Evolutionary conservation across 306 rosid species (phyloP).

Genomic region (Acacia confusa): DNA sequence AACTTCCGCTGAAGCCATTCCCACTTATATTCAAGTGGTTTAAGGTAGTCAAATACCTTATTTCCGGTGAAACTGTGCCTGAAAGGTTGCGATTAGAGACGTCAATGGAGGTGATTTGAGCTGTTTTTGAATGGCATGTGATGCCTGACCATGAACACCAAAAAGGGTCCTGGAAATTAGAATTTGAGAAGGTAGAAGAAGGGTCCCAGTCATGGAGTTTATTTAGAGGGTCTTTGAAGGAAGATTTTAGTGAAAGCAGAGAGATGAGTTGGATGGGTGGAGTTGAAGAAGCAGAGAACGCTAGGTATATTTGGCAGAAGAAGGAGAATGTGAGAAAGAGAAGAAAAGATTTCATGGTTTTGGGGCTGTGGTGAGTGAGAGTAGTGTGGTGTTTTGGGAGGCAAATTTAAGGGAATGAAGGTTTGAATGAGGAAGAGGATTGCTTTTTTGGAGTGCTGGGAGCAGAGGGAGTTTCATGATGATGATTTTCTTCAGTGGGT

Average conservation of each 20-base stretch:
- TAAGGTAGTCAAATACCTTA: conserved; percentile 53
- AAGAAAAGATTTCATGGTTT: conserved; percentile 67
- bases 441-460: conserved; percentile 90
- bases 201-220: conserved; percentile 79
- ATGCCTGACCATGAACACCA: conserved; percentile 95
- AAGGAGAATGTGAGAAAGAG: conserved; percentile 47
- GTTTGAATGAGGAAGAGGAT: conserved; percentile 63
- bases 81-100: conserved; percentile 84
- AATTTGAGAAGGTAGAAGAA: conserved; percentile 38
- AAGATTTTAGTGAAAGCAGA: conserved; percentile 66
- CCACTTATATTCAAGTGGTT: conserved; percentile 74
- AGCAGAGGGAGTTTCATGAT: conserved; percentile 87
- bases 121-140: conserved; percentile 63
- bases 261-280: conserved; percentile 60
- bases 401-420: conserved; percentile 71
- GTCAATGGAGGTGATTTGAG: conserved; percentile 59
- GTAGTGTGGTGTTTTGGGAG: conserved; percentile 40
- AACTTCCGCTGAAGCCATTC: conserved; percentile 58
- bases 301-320: conserved; percentile 36
- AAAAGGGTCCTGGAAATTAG: conserved; percentile 43
- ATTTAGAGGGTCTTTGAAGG: conserved; percentile 63
- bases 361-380: conserved; percentile 52
- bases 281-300: conserved; percentile 44
- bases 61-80: conserved; percentile 65
- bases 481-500: conserved; percentile 77